These are phyloP conservation scores for Adenanthera pavonina DNA, from an alignment of 306 rosid genomes.

Conservation along the genomic window DNA sequence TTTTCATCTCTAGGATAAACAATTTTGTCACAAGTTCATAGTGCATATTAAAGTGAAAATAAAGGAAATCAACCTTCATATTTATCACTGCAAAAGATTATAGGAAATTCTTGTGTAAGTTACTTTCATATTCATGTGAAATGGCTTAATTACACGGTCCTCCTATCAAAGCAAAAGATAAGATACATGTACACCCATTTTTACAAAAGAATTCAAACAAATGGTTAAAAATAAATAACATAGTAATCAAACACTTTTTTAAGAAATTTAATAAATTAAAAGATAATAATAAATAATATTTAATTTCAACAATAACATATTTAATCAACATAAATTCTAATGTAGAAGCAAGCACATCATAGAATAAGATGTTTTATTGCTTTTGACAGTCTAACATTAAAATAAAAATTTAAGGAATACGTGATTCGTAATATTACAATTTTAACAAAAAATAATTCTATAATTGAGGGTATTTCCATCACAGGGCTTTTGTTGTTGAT, in stretches of 20 bases:
- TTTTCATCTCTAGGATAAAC: background rate
- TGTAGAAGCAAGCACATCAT: background rate
- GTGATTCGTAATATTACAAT: no score
- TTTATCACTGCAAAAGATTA: background rate
- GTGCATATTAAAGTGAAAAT: slow-evolving; percentile 10
- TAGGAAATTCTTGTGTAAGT: background rate
- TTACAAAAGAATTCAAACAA: no score
- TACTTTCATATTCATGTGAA: background rate
- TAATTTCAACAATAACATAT: background rate
- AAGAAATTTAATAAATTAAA: no score
- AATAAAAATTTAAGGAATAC: background rate
- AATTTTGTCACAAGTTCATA: slow-evolving; percentile 2
- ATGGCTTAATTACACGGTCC: background rate
- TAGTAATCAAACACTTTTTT: no score
- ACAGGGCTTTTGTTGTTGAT: background rate
- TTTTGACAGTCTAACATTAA: background rate
- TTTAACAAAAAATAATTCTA: no score
- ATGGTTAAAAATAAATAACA: no score
- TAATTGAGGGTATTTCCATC: background rate
- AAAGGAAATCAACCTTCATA: slow-evolving; percentile 12
- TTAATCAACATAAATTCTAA: background rate
- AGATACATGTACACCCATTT: background rate
- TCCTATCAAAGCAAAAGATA: background rate
- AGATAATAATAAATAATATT: no score
- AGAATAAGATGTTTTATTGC: background rate